These are phyloP conservation scores for Phytophthora uliginosa DNA, from an alignment of 352 stramenopile genomes.

Conservation along the genomic window DNA sequence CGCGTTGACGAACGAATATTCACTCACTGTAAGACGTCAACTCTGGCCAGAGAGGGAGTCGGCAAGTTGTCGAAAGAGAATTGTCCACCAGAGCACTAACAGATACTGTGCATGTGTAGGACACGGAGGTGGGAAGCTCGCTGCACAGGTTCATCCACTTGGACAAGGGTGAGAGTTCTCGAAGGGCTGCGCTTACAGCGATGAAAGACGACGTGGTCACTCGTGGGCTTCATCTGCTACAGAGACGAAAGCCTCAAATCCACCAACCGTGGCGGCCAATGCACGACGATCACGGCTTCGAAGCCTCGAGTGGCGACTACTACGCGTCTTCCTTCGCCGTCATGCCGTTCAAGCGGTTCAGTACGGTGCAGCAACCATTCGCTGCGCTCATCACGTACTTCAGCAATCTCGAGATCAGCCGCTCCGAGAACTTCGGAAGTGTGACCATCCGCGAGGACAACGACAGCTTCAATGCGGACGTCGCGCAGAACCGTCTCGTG, in stretches of 20 bases:
- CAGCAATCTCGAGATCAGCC: slow-evolving; percentile 48
- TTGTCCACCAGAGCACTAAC: background rate
- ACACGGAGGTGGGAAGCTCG: slow-evolving; percentile 21
- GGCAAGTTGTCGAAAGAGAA: background rate
- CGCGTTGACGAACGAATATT: slow-evolving; percentile 40
- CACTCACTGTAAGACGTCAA: slow-evolving; percentile 33
- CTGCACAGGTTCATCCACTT: slow-evolving; percentile 55
- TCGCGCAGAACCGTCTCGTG: slow-evolving; percentile 50
- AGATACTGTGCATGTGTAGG: slow-evolving; percentile 1
- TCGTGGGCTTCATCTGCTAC: slow-evolving; percentile 41
- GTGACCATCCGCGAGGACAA: slow-evolving; percentile 51
- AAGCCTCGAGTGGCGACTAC: slow-evolving; percentile 40
- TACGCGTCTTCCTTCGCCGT: slow-evolving; percentile 32
- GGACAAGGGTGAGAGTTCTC: slow-evolving; percentile 29
- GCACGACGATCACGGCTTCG: slow-evolving; percentile 32
- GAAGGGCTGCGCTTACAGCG: slow-evolving; percentile 30
- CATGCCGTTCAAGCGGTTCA: slow-evolving; percentile 48
- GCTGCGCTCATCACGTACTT: slow-evolving; percentile 38
- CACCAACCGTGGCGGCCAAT: slow-evolving; percentile 36
- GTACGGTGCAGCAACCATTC: slow-evolving; percentile 39
- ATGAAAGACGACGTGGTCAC: slow-evolving; percentile 46
- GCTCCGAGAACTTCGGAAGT: slow-evolving; percentile 46
- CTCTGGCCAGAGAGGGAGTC: background rate
- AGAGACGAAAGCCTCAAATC: slow-evolving; percentile 41
- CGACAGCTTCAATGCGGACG: slow-evolving; percentile 29